Conservation (phyloP, 2,329 filamentous ascomycete species). For the Teratosphaeriaceae sp. region DNA sequence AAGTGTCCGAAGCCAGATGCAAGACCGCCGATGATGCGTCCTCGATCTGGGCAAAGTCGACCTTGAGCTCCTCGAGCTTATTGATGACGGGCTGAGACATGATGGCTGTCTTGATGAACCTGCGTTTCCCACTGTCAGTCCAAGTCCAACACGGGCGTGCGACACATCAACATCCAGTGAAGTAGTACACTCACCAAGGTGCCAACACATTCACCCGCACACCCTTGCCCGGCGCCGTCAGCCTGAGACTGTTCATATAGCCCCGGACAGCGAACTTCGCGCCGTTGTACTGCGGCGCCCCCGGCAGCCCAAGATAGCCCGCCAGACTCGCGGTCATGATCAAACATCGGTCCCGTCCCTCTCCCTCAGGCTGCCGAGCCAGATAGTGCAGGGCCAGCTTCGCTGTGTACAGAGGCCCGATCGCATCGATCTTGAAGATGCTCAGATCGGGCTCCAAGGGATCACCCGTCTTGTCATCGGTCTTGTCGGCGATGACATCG, state of each 20-base stretch:
- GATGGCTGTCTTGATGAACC: slow-evolving; percentile 22
- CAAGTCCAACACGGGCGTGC: neutral
- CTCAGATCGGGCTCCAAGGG: slow-evolving; percentile 21
- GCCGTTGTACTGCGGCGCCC: slow-evolving; percentile 30
- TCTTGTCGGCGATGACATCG: slow-evolving; percentile 14
- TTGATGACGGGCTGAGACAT: slow-evolving; percentile 15
- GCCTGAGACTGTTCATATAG: slow-evolving; percentile 34
- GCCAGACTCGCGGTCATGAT: slow-evolving; percentile 46
- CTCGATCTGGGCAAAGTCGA: slow-evolving; percentile 17
- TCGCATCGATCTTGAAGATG: slow-evolving; percentile 18
- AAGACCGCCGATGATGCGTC: slow-evolving; percentile 19
- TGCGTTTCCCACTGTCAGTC: slow-evolving; percentile 2
- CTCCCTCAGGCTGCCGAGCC: slow-evolving; percentile 26
- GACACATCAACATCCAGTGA: neutral
- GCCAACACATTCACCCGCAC: slow-evolving; percentile 41
- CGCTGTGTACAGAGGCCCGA: slow-evolving; percentile 22
- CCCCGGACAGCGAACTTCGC: slow-evolving; percentile 38
- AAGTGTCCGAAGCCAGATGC: slow-evolving; percentile 16
- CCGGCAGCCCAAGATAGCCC: slow-evolving; percentile 41
- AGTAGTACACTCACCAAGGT: slow-evolving; percentile 17
- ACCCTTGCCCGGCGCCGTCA: slow-evolving; percentile 34
- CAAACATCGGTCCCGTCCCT: slow-evolving; percentile 39
- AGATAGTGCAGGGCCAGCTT: slow-evolving; percentile 36
- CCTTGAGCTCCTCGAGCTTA: slow-evolving; percentile 8
- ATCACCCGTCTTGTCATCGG: slow-evolving; percentile 11